Evolutionary conservation across 2,329 filamentous ascomycete genomes (phyloP).

Genomic region (Shiraia sp.): DNA sequence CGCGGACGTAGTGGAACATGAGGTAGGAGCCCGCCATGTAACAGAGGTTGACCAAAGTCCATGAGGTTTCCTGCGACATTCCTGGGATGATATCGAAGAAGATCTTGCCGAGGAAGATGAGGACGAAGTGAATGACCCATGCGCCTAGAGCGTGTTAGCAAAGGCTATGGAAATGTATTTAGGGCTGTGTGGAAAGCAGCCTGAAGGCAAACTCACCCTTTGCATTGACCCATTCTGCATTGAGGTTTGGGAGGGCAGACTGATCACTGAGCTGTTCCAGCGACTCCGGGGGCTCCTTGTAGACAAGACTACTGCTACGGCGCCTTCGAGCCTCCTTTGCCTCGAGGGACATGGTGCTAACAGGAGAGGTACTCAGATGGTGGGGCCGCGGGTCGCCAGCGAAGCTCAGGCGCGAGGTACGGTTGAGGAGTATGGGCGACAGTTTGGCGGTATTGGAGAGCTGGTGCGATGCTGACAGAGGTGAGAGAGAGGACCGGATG

Average conservation of each 20-base stretch:
- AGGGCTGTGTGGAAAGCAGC: background rate
- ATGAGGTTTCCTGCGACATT: conserved; percentile 96
- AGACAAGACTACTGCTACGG: conserved; percentile 97
- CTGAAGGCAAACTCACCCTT: conserved; percentile 71
- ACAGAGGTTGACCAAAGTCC: conserved; percentile 97
- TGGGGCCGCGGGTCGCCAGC: conserved; percentile 71
- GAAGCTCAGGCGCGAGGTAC: conserved; percentile 78
- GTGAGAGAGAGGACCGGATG: conserved; percentile 3
- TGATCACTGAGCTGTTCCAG: conserved; percentile 98
- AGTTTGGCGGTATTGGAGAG: conserved; percentile 82
- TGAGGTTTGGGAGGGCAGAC: conserved; percentile 89
- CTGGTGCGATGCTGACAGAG: conserved; percentile 2
- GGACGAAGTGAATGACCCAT: conserved; percentile 95
- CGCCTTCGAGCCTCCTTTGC: conserved; percentile 74
- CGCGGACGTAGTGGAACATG: conserved; percentile 99
- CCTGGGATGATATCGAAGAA: conserved; percentile 96
- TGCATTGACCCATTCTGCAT: conserved; percentile 98
- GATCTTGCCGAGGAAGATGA: conserved; percentile 91
- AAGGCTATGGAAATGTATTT: background rate
- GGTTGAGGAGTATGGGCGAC: conserved; percentile 88
- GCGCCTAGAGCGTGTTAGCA: conserved; percentile 65
- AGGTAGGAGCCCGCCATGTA: conserved; percentile 99
- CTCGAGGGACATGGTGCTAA: conserved; percentile 38
- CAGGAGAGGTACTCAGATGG: conserved; percentile 29
- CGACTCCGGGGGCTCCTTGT: conserved; percentile 94